Evolutionary conservation across 495 filamentous ascomycete species (phyloP).

Genomic region (Xylaria curta): DNA sequence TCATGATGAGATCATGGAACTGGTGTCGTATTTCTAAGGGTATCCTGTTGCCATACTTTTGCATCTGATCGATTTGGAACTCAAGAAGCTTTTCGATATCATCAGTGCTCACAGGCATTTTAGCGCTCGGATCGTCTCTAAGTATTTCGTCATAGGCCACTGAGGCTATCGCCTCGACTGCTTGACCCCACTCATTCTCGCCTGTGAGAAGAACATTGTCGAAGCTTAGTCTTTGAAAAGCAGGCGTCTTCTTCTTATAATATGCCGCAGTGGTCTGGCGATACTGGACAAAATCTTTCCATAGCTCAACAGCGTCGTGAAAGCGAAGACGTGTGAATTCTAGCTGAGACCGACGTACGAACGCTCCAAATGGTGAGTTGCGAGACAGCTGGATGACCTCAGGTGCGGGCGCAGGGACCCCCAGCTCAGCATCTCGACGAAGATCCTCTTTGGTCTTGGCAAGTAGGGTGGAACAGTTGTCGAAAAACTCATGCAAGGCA

Average conservation of each 20-base stretch:
- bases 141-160: conserved; percentile 69
- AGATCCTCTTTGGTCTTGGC: conserved; percentile 66
- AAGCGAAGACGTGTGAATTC: conserved; percentile 86
- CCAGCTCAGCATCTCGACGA: conserved; percentile 53
- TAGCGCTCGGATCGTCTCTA: conserved; percentile 49
- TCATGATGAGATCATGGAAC: conserved; percentile 69
- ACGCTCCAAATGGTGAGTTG: conserved; percentile 84
- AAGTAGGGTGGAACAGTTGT: conserved; percentile 60
- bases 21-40: conserved; percentile 69
- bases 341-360: conserved; percentile 74
- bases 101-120: conserved; percentile 68
- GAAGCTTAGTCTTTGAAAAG: conserved; percentile 65
- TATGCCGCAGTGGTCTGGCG: conserved; percentile 72
- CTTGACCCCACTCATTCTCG: conserved; percentile 52
- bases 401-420: conserved; percentile 33
- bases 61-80: conserved; percentile 85
- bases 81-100: conserved; percentile 85
- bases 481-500: conserved; percentile 76
- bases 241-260: conserved; percentile 74
- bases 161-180: conserved; percentile 58
- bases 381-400: conserved; percentile 61
- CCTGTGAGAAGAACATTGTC: conserved; percentile 67
- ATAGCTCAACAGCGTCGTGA: conserved; percentile 74
- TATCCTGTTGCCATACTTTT: conserved; percentile 73
- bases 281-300: conserved; percentile 80